These are phyloP conservation scores for Eimeria tenella DNA, from an alignment of 169 alveolate species.

Conservation along the genomic window DNA sequence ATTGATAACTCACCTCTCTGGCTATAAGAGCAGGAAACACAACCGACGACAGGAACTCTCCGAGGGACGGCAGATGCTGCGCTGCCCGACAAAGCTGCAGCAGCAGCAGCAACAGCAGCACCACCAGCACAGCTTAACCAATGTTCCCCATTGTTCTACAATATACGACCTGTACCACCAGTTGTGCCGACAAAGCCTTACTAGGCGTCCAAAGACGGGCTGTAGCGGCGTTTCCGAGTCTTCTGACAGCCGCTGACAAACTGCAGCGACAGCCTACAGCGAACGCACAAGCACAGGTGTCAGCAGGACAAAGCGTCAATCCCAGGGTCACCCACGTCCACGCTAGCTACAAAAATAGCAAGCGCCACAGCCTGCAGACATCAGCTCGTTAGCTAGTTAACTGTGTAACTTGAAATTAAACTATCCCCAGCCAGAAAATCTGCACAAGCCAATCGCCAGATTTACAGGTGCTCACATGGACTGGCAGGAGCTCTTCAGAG, in stretches of 20 bases:
- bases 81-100: slow-evolving; percentile 63
- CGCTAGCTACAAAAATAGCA: neutral
- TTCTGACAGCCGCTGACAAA: slow-evolving; percentile 51
- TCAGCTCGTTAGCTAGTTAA: neutral
- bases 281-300: neutral
- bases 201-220: slow-evolving; percentile 49
- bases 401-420: too few species aligned
- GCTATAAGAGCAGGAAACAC: slow-evolving; percentile 26
- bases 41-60: slow-evolving; percentile 41
- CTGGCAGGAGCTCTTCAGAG: slow-evolving; percentile 22
- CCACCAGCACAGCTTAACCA: neutral
- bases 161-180: neutral
- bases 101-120: slow-evolving; percentile 40
- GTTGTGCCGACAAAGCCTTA: neutral
- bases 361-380: neutral
- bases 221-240: slow-evolving; percentile 39
- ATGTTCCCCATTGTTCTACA: neutral
- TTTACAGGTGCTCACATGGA: neutral
- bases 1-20: neutral
- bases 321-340: neutral
- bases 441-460: neutral
- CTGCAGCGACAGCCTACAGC: slow-evolving; percentile 59
- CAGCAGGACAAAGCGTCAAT: too few species aligned
- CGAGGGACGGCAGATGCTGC: slow-evolving; percentile 39
- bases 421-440: neutral